Evolutionary conservation across 495 filamentous ascomycete genomes (phyloP), one percentile per base, ranked within the genome.

Genomic region (Xylaria acuta): DNA sequence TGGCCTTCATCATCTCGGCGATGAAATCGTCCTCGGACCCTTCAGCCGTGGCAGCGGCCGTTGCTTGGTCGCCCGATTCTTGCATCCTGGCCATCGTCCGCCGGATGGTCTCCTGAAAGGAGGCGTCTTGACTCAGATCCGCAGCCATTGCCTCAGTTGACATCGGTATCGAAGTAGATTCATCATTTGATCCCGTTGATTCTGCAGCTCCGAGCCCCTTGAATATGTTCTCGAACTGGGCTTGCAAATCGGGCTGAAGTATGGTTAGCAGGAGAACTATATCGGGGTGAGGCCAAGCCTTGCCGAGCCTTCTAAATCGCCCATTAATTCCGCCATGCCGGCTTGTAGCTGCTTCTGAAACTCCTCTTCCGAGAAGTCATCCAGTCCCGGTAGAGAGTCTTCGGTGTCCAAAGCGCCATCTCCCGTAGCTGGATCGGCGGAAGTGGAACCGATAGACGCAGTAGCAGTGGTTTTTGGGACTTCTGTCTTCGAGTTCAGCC

Each of bases 51-150:
- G 92, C 93, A 0, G 95, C 93, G 11, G 92, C 92, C 0, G 90
- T 92, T 16, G 96, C 94, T 73, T 93, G 88, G 36, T 94, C 91
- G 5, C 91, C 93, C 0, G 93, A 96, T 47, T 88, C 85, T 73
- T 96, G 92, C 93, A 99, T 97, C 41, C 96, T 92, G 81, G 97
- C 92, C 90, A 98, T 97, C 0, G 95, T 97, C 67, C 88, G 88
- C 59, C 90, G 88, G 76, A 99, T 98, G 5, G 93, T 95, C 69
- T 96, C 93, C 79, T 95, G 94, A 80, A 99, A 99, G 18, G 88
- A 88, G 16, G 91, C 89, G 65, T 90, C 88, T 62, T 82, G 79
- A 45, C 77, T 75, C n/a, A 75, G 62, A 38, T 78, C 77, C 25
- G 73, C 72, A 0, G 75, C 71, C 22, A 70, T 67, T 20, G 73